These are phyloP conservation scores for Pestalotiopsis sp. DNA, from an alignment of 2,329 filamentous ascomycete species.

Conservation along the genomic window DNA sequence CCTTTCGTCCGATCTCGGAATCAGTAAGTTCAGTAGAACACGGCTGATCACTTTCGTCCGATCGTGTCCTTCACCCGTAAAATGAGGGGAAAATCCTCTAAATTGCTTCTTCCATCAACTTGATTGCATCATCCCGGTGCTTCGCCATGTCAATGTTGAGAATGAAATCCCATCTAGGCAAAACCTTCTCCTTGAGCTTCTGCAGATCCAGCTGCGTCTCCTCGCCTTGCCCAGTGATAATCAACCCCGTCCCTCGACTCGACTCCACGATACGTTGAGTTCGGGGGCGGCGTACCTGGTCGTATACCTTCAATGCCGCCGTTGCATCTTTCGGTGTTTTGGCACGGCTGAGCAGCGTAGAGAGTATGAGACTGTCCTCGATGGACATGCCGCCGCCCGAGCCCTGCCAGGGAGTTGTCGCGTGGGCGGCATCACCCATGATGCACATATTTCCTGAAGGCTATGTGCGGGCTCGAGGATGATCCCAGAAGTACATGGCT, in stretches of 20 bases:
- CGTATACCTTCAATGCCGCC: conserved; percentile 8
- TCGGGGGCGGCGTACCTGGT: not conserved
- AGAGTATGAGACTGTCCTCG: conserved; percentile 14
- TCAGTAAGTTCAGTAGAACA: not conserved
- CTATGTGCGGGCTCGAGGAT: conserved; percentile 13
- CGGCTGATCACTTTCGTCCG: too few relatives aligned
- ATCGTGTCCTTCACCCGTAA: too few relatives aligned
- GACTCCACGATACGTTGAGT: conserved; percentile 4
- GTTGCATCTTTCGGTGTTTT: conserved; percentile 16
- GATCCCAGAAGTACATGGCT: conserved; percentile 27
- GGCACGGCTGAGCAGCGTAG: conserved; percentile 19
- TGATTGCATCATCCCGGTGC: not conserved
- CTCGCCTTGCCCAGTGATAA: not conserved
- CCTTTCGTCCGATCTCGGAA: not conserved
- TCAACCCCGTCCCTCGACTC: not conserved
- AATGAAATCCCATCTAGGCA: conserved; percentile 10
- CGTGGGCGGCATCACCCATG: conserved; percentile 8
- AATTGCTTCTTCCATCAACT: not conserved
- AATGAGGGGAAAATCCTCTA: not conserved
- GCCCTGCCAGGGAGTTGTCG: conserved; percentile 5
- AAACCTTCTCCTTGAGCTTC: not conserved
- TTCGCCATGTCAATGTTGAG: not conserved
- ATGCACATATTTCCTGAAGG: not conserved
- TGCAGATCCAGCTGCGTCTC: not conserved
- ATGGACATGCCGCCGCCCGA: conserved; percentile 11